Percentiles rank a stretch among this genome's conserved stretches.
Evolutionary conservation across 225 moss, liverwort and hornwort species (phyloP).

Genomic region (Polytrichum formosum): DNA sequence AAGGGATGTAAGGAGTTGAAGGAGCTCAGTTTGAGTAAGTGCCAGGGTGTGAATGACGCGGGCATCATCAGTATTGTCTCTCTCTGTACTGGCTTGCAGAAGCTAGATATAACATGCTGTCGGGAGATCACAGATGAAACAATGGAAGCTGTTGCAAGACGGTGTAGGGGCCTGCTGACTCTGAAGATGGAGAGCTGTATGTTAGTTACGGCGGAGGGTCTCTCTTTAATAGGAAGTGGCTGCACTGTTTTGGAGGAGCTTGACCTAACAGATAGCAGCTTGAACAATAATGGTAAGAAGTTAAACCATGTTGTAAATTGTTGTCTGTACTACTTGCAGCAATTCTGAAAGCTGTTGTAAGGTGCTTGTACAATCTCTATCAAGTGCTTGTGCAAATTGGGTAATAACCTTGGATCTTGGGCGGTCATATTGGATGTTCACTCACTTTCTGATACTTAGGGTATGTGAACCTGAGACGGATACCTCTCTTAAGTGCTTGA

Average conservation of each 20-base stretch:
- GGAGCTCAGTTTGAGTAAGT: conserved; percentile 79
- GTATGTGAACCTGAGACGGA: too few relatives aligned
- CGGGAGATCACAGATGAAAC: conserved; percentile 67
- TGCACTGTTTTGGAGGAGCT: conserved; percentile 63
- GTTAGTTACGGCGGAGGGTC: conserved; percentile 48
- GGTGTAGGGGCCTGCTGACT: conserved; percentile 56
- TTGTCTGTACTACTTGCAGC: too few relatives aligned
- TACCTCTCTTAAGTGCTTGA: too few relatives aligned
- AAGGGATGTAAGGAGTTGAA: conserved; percentile 73
- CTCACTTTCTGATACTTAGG: too few relatives aligned
- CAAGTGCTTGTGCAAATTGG: too few relatives aligned
- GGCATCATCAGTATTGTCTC: conserved; percentile 55
- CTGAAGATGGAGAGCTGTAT: conserved; percentile 82
- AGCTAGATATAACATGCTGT: conserved; percentile 83
- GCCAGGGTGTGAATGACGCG: conserved; percentile 68
- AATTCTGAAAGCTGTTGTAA: too few relatives aligned
- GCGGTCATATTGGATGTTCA: too few relatives aligned
- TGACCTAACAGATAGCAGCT: conserved; percentile 75
- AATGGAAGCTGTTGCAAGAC: conserved; percentile 48
- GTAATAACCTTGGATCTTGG: too few relatives aligned
- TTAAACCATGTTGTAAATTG: too few relatives aligned
- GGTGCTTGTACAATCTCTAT: too few relatives aligned
- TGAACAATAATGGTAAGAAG: conserved; percentile 60
- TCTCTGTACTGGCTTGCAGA: conserved; percentile 59
- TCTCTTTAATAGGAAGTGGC: conserved; percentile 50